These are phyloP conservation scores for bread wheat (Triticum aestivum) DNA, from an alignment of 176 grass and related monocot genomes.

Conservation along the genomic window IWGSC_CS_RefSeq_v2.1 NC_057814.1:454366889-454367388, in stretches of 20 bases:
- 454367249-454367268: slow-evolving; percentile 18
- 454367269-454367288: slow-evolving; percentile 79
- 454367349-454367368: slow-evolving; percentile 71
- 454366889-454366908: slow-evolving; percentile 78
- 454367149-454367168: slow-evolving; percentile 2
- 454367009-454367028: slow-evolving; percentile 74
- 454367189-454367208: background rate
- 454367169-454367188: background rate
- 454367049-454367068: background rate
- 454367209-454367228: slow-evolving; percentile 7
- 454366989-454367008: slow-evolving; percentile 66
- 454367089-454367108: background rate
- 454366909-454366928: slow-evolving; percentile 65
- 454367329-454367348: slow-evolving; percentile 80
- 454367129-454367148: background rate
- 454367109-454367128: background rate
- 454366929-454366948: slow-evolving; percentile 92
- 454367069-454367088: background rate
- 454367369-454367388: slow-evolving; percentile 74
- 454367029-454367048: slow-evolving; percentile 9
- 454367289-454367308: slow-evolving; percentile 96
- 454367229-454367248: slow-evolving; percentile 14
- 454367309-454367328: slow-evolving; percentile 86
- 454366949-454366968: slow-evolving; percentile 68
- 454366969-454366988: slow-evolving; percentile 61